These are phyloP conservation scores for Beta macrorhiza DNA, from an alignment of 179 eudicot species.

Conservation along the genomic window DNA sequence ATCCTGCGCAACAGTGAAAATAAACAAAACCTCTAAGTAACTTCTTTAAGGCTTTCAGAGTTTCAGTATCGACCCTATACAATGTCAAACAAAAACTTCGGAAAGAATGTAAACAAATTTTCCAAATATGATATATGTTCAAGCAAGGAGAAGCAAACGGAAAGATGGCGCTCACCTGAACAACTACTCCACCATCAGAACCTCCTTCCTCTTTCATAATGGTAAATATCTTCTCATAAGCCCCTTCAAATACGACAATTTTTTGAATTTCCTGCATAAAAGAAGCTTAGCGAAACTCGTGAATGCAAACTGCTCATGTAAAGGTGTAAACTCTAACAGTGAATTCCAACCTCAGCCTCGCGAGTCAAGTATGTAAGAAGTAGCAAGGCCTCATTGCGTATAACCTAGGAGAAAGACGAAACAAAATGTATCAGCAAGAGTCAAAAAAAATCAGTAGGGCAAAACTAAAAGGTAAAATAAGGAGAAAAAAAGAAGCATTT, in stretches of 20 bases:
- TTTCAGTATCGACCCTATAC: background rate
- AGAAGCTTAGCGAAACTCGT: constrained; percentile 4
- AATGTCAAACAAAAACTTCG: background rate
- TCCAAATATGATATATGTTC: background rate
- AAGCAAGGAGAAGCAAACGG: background rate
- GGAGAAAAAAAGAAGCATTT: background rate
- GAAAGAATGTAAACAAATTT: background rate
- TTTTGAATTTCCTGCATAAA: constrained; percentile 86
- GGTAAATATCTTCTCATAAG: constrained; percentile 95
- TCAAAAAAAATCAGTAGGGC: background rate
- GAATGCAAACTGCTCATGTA: constrained; percentile 2
- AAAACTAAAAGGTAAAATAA: background rate
- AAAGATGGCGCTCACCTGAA: constrained; percentile 56
- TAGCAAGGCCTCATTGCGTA: constrained; percentile 93
- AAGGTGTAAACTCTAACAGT: background rate
- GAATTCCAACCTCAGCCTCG: constrained; percentile 79
- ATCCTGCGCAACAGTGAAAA: constrained; percentile 53
- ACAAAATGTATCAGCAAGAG: constrained; percentile 27
- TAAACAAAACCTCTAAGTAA: background rate
- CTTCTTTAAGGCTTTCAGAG: background rate
- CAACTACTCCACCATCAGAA: constrained; percentile 99
- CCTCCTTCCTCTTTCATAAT: constrained; percentile 96
- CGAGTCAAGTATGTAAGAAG: constrained; percentile 95
- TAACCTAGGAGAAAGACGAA: constrained; percentile 56
- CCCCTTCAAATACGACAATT: constrained; percentile 97